Evolutionary conservation across 805 yeast species (phyloP).

Genomic region (Maudiozyma serrabonitensis): DNA sequence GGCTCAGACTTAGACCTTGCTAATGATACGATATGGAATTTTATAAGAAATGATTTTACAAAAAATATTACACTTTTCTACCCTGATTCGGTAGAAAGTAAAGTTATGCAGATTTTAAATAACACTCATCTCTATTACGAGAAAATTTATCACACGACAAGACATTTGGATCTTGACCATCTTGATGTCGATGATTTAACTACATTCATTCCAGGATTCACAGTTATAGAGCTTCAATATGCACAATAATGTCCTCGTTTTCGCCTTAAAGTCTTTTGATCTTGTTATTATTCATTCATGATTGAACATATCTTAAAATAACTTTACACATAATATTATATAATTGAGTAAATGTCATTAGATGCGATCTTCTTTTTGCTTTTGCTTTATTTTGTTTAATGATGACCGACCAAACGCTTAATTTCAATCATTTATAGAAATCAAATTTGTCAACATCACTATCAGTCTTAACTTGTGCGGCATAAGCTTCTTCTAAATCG

Average conservation of each 20-base stretch:
- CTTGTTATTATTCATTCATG: no score
- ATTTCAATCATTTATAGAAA: constrained; percentile 61
- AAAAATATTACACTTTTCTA: constrained; percentile 9
- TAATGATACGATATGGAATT: constrained; percentile 12
- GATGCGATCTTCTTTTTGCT: not conserved
- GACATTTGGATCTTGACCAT: constrained; percentile 69
- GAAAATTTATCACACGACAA: constrained; percentile 30
- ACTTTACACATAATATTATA: no score
- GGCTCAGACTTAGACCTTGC: constrained; percentile 33
- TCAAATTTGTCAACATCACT: constrained; percentile 95
- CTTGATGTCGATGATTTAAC: constrained; percentile 40
- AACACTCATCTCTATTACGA: constrained; percentile 4
- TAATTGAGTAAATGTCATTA: not conserved
- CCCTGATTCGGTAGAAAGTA: constrained; percentile 13
- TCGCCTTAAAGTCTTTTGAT: no score
- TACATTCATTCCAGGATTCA: constrained; percentile 55
- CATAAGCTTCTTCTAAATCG: constrained; percentile 96
- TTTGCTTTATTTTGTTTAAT: not conserved
- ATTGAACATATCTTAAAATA: no score
- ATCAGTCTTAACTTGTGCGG: constrained; percentile 91
- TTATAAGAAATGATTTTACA: constrained; percentile 4
- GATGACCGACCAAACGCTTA: not conserved
- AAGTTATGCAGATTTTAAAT: constrained; percentile 1
- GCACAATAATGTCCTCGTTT: not conserved
- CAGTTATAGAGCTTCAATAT: constrained; percentile 32